Percentiles rank a stretch among this genome's conserved stretches.
phyloP scores from a whole-genome alignment of 2,329 filamentous ascomycete genomes.

The Penicillium sclerotiorum region DNA sequence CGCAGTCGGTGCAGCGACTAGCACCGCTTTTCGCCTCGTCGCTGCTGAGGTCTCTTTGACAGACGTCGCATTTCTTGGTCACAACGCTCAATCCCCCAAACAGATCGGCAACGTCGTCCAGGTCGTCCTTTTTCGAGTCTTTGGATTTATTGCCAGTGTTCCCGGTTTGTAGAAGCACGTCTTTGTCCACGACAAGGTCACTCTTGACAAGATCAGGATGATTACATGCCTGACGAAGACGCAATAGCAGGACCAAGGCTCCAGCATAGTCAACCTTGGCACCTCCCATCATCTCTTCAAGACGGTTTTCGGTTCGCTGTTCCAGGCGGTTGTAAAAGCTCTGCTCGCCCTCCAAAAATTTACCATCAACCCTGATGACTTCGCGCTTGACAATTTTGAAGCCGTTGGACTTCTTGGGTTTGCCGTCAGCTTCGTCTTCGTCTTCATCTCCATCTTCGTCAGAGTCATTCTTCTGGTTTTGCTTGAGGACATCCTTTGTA shows the following conservation, averaged over 20 bases:
- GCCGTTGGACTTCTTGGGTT: conserved; percentile 55
- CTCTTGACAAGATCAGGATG: conserved; percentile 86
- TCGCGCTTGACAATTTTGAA: conserved; percentile 94
- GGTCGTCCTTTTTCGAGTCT: conserved; percentile 59
- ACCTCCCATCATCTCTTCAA: conserved; percentile 84
- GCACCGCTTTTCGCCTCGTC: conserved; percentile 57
- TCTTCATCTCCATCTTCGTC: too few species aligned
- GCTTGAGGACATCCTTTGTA: conserved; percentile 93
- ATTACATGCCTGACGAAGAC: conserved; percentile 90
- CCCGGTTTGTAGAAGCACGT: conserved; percentile 71
- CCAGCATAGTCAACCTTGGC: conserved; percentile 86
- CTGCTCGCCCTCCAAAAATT: conserved; percentile 78
- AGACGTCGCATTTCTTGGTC: conserved; percentile 80
- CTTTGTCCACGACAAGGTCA: conserved; percentile 84
- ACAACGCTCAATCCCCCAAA: conserved; percentile 81
- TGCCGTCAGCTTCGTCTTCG: conserved; percentile 57
- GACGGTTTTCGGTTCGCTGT: conserved; percentile 78
- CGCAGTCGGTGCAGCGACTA: conserved; percentile 72
- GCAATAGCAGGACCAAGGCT: conserved; percentile 86
- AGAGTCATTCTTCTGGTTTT: conserved; percentile 77
- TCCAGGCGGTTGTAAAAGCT: conserved; percentile 85
- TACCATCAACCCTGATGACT: conserved; percentile 75
- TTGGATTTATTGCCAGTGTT: conserved; percentile 53
- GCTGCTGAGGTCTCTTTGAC: conserved; percentile 67
- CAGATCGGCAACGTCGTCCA: conserved; percentile 83